Evolutionary conservation across 495 filamentous ascomycete genomes (phyloP).

Genomic region (Penicillium canescens): DNA sequence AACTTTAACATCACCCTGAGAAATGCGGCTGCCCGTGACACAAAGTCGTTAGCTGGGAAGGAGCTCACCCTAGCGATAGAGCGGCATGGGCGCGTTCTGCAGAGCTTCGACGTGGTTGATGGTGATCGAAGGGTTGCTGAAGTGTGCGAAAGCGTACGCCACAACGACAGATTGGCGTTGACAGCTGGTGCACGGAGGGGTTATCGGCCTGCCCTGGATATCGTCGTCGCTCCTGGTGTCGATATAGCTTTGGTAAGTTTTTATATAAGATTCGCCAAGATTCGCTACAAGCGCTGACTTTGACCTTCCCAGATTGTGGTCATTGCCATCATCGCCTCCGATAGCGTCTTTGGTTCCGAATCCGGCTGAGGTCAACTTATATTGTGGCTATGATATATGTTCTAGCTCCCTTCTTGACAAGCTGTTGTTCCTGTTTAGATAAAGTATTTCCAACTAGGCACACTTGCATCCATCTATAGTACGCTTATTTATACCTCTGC

Average conservation of each 20-base stretch:
- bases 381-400: too few species aligned
- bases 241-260: conserved; percentile 28
- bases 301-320: too few species aligned
- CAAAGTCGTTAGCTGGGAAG: conserved; percentile 15
- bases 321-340: too few species aligned
- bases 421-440: too few species aligned
- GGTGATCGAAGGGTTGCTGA: conserved; percentile 26
- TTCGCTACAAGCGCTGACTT: too few species aligned
- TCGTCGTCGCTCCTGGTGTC: conserved; percentile 21
- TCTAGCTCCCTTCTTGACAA: too few species aligned
- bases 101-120: conserved; percentile 26
- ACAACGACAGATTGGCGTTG: conserved; percentile 25
- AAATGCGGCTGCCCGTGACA: conserved; percentile 19
- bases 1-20: conserved; percentile 23
- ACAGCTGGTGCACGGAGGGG: conserved; percentile 1
- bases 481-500: too few species aligned
- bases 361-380: too few species aligned
- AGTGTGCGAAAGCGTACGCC: conserved; percentile 27
- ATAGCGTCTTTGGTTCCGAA: too few species aligned
- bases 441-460: too few species aligned
- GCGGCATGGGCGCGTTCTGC: conserved; percentile 17
- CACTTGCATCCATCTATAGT: too few species aligned
- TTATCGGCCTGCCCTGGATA: conserved; percentile 22
- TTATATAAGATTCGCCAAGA: too few species aligned
- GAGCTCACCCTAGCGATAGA: conserved; percentile 17